Evolutionary conservation across 148 eudicot species (phyloP).

Genomic region (Cornus controversa): DNA sequence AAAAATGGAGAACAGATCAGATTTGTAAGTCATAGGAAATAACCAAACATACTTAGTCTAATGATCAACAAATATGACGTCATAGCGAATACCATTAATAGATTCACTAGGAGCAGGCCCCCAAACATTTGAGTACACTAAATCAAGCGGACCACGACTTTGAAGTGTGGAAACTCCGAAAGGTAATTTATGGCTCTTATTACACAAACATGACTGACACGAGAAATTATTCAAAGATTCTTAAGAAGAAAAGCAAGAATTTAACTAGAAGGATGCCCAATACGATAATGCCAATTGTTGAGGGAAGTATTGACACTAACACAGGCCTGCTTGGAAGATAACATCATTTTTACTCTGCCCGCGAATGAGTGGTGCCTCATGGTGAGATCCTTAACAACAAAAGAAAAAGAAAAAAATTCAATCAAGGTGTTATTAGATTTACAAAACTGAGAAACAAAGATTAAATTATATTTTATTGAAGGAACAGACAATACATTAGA

Average conservation of each 20-base stretch:
- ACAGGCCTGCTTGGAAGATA: neutral
- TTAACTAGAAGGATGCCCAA: neutral
- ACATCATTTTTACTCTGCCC: neutral
- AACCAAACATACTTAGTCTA: constrained; percentile 1
- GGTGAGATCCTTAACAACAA: neutral
- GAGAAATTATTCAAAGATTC: no score
- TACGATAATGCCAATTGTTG: neutral
- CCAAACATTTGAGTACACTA: constrained; percentile 12
- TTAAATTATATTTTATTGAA: no score
- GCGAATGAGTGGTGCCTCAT: neutral
- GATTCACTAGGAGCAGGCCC: neutral
- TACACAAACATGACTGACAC: neutral
- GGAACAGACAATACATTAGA: no score
- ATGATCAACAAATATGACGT: constrained; percentile 6
- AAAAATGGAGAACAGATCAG: neutral
- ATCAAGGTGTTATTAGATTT: neutral
- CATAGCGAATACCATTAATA: neutral
- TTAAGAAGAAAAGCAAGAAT: neutral
- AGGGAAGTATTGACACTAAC: neutral
- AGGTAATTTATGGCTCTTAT: constrained; percentile 3
- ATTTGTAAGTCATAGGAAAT: neutral
- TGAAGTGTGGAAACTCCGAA: neutral
- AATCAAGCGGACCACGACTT: neutral
- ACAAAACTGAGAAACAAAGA: neutral
- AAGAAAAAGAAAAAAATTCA: neutral